Base-by-base conservation (phyloP, 148 eudicot species). In the Cornus kousa region DNA sequence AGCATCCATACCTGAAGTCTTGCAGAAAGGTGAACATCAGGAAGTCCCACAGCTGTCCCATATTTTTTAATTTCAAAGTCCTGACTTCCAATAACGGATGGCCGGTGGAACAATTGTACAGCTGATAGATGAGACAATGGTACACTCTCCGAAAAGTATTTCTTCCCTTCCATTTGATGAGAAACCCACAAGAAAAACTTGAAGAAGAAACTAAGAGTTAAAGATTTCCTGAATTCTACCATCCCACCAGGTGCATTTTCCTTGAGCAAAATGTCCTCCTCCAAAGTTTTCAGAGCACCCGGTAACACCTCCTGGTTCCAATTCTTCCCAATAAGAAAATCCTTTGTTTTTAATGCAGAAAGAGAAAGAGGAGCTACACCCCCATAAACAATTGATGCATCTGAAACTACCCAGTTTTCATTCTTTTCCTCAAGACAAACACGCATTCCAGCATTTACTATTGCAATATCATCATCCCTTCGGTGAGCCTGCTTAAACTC, bases 161-260 rank as follows among this genome's bases (percentile, higher is more conserved):
- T 74, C 53, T 79, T 82, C 67, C 88, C 93, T 72, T 88, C 89
- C 90, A 96, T 85, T 81, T 91, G 90, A 66, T 88, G 88, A 82
- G 86, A 89, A 40, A 94, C 91, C 97, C 92, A 91, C 76, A 94
- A 77, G 82, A 87, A 94, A 83, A 84, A 96, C 78, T 96, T 96
- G 83, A 96, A 96, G 85, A 96, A 96, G 82, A 96, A 96, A 81
- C 99, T 96, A 22, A 86, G 77, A 19, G 89, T 89, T 79, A 97
- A 83, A 20, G 99, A 97, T 83, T 83, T 92, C 73, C 99, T 86
- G 77, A 97, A 97, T 82, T 97, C 99, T 71, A 97, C 94, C 99
- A 97, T 97, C 73, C 99, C 99, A 70, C 99, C 99, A 12, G 98
- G 98, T 60, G 99, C 98, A 85, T 97, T 87, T 79, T 97, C 98